Percentiles rank a stretch among this genome's conserved stretches.
These are phyloP conservation scores for Podospora pseudoanserina DNA, from an alignment of 495 filamentous ascomycete species.

Conservation along the genomic window DNA sequence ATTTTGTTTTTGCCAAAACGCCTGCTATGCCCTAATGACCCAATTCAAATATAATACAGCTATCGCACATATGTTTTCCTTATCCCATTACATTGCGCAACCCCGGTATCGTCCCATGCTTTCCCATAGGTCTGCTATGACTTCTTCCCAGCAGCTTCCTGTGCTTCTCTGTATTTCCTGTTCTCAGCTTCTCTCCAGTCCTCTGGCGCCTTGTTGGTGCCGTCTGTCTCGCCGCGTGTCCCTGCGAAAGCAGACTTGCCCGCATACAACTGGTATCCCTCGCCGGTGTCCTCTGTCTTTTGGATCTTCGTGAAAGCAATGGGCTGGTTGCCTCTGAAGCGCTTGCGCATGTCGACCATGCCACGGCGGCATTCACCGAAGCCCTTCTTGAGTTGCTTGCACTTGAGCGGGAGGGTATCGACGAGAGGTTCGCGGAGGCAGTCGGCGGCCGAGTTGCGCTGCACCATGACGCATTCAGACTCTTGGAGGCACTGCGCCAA, in stretches of 20 bases:
- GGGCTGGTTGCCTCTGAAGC: constrained; percentile 93
- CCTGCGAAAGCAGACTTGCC: constrained; percentile 67
- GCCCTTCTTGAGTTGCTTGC: constrained; percentile 88
- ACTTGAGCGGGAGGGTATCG: constrained; percentile 76
- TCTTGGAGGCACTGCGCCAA: constrained; percentile 91
- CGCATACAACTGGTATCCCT: constrained; percentile 70
- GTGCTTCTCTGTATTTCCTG: constrained; percentile 45
- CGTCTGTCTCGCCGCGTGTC: constrained; percentile 47
- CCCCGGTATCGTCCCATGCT: background rate
- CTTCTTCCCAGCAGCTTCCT: constrained; percentile 24
- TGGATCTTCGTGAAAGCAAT: constrained; percentile 61
- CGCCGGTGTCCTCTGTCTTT: constrained; percentile 51
- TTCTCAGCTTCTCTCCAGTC: constrained; percentile 58
- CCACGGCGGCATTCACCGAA: constrained; percentile 95
- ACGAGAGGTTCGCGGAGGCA: constrained; percentile 77
- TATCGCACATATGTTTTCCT: background rate
- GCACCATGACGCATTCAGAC: constrained; percentile 89
- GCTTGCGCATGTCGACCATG: constrained; percentile 97
- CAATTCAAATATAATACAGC: constrained; percentile 11
- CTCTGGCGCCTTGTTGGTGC: constrained; percentile 46
- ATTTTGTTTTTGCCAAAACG: background rate
- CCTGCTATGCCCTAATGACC: background rate
- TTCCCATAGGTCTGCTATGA: constrained; percentile 3
- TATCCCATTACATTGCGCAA: background rate
- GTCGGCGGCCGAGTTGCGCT: constrained; percentile 80